These are phyloP conservation scores for Ogataea corticis DNA, from an alignment of 805 yeast genomes.

Conservation along the genomic window DNA sequence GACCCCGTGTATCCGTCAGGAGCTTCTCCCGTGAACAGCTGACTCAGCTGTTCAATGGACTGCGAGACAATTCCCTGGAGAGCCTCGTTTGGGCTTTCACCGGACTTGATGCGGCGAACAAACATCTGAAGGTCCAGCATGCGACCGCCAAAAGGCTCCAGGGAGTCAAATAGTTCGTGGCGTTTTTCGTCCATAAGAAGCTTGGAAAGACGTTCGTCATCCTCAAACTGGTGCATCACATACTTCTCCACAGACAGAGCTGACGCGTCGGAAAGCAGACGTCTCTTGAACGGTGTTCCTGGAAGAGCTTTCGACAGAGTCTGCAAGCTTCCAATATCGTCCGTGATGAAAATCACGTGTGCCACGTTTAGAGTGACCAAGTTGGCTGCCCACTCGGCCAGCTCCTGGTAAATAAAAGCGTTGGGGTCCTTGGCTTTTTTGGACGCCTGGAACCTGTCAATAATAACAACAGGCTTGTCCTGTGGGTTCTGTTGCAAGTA, in stretches of 20 bases:
- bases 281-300: slow-evolving; percentile 77
- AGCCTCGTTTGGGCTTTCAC: slow-evolving; percentile 80
- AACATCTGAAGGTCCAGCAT: slow-evolving; percentile 91
- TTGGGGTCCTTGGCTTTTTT: slow-evolving; percentile 57
- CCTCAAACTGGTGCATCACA: slow-evolving; percentile 55
- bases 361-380: slow-evolving; percentile 78
- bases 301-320: slow-evolving; percentile 74
- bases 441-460: slow-evolving; percentile 64
- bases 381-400: slow-evolving; percentile 88
- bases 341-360: slow-evolving; percentile 85
- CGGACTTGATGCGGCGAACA: slow-evolving; percentile 82
- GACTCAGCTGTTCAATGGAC: slow-evolving; percentile 85
- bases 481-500: slow-evolving; percentile 84
- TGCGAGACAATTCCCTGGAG: slow-evolving; percentile 77
- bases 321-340: slow-evolving; percentile 77
- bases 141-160: slow-evolving; percentile 88
- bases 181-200: slow-evolving; percentile 21
- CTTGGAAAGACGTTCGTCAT: slow-evolving; percentile 21
- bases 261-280: slow-evolving; percentile 81
- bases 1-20: slow-evolving; percentile 61
- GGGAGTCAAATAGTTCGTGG: slow-evolving; percentile 49
- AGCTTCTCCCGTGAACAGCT: slow-evolving; percentile 56
- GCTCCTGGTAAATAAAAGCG: slow-evolving; percentile 64
- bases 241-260: slow-evolving; percentile 66
- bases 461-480: slow-evolving; percentile 79